phyloP scores from a whole-genome alignment of 108 stramenopile genomes.

The Parmales sp. region DNA sequence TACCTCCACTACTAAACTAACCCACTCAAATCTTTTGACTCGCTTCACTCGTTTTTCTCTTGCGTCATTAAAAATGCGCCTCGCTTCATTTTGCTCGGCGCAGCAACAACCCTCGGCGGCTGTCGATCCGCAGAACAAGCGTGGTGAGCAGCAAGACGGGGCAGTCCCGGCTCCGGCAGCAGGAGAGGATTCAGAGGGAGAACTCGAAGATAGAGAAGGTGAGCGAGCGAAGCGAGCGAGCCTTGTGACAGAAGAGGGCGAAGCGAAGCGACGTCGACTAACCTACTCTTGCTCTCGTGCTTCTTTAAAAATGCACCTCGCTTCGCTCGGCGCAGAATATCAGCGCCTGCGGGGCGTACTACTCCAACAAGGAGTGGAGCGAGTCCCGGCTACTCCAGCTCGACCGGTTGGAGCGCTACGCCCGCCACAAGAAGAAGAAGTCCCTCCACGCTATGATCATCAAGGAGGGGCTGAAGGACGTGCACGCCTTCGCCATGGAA shows the following conservation, averaged over 20 bases:
- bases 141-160: neutral
- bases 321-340: too few species aligned
- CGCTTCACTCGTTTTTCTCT: too few species aligned
- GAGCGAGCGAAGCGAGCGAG: too few species aligned
- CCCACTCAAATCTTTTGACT: too few species aligned
- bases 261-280: too few species aligned
- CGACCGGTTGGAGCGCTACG: neutral
- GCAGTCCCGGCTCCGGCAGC: neutral
- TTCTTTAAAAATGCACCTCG: too few species aligned
- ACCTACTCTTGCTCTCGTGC: too few species aligned
- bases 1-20: neutral
- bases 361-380: constrained; percentile 1
- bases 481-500: neutral
- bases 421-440: neutral
- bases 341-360: neutral
- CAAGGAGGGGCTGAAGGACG: neutral
- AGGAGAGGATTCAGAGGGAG: neutral
- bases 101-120: too few species aligned
- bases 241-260: too few species aligned
- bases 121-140: neutral
- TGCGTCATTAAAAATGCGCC: too few species aligned
- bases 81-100: too few species aligned
- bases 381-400: neutral
- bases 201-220: constrained; percentile 3
- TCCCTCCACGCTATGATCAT: neutral